Conservation (phyloP, 1,284 basidiomycete species). For the Tilletia caries region DNA sequence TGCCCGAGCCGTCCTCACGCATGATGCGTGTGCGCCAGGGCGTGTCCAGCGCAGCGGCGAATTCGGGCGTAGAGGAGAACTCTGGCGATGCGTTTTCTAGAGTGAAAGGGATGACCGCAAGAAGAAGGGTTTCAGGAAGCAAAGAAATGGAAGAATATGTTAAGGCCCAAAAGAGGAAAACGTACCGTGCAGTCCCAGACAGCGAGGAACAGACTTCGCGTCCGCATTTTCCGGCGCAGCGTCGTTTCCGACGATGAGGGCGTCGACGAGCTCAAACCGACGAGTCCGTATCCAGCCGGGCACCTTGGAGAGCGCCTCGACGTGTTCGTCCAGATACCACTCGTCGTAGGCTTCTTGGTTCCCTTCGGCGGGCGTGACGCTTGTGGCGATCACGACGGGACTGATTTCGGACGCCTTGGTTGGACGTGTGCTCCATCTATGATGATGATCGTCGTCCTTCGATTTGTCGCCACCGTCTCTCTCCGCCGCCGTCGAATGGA, state of each 20-base stretch:
- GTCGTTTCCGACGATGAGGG: conserved; percentile 21
- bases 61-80: conserved; percentile 25
- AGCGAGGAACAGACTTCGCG: conserved; percentile 22
- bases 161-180: too few species aligned
- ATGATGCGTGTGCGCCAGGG: conserved; percentile 28
- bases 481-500: neutral
- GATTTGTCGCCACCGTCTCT: too few species aligned
- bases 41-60: conserved; percentile 26
- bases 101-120: neutral
- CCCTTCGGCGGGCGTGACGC: conserved; percentile 22
- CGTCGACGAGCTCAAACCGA: conserved; percentile 41
- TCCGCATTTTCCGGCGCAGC: conserved; percentile 18
- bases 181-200: conserved; percentile 35
- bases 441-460: too few species aligned
- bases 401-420: conserved; percentile 9
- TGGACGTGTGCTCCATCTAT: neutral
- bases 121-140: neutral
- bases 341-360: conserved; percentile 25
- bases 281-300: conserved; percentile 41
- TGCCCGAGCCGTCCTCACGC: conserved; percentile 15
- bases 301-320: conserved; percentile 29
- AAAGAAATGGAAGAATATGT: neutral
- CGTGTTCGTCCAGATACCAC: conserved; percentile 41
- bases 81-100: conserved; percentile 24
- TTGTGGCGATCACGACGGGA: conserved; percentile 29